phyloP scores from a whole-genome alignment of 176 grass and related monocot species.

The Coix lacrymajobi region DNA sequence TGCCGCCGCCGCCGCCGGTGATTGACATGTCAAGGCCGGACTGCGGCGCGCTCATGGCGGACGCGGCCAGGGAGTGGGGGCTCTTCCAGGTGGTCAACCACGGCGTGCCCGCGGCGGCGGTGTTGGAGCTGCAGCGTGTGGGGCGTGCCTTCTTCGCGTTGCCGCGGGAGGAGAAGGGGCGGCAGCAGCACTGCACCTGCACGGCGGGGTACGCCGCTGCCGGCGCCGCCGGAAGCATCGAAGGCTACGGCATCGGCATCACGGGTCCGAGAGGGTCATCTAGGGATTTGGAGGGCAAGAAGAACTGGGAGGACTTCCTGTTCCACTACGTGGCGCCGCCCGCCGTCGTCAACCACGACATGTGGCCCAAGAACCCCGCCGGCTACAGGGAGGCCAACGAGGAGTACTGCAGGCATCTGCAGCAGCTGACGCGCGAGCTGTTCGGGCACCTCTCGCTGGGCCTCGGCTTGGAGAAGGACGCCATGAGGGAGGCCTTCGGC shows the following conservation, averaged over 20 bases:
- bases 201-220: no score
- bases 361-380: conserved; percentile 39
- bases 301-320: conserved; percentile 68
- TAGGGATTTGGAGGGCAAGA: conserved; percentile 46
- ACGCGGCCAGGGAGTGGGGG: conserved; percentile 49
- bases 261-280: background rate
- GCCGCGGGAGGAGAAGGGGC: conserved; percentile 58
- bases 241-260: conserved; percentile 49
- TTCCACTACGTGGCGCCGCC: conserved; percentile 66
- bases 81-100: conserved; percentile 82
- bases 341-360: conserved; percentile 15
- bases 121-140: conserved; percentile 60
- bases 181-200: conserved; percentile 20
- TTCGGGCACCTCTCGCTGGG: conserved; percentile 49
- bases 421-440: conserved; percentile 30
- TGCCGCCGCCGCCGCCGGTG: conserved; percentile 36
- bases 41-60: conserved; percentile 2
- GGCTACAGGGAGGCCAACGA: conserved; percentile 58
- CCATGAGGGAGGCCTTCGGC: conserved; percentile 40
- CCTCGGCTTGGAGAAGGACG: conserved; percentile 26
- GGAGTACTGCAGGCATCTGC: conserved; percentile 45
- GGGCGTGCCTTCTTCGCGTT: conserved; percentile 68
- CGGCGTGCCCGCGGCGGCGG: conserved; percentile 39
- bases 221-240: background rate
- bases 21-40: conserved; percentile 45